Base-by-base conservation (phyloP, 2,329 filamentous ascomycete genomes). In the Macrophomina pseudophaseolina region DNA sequence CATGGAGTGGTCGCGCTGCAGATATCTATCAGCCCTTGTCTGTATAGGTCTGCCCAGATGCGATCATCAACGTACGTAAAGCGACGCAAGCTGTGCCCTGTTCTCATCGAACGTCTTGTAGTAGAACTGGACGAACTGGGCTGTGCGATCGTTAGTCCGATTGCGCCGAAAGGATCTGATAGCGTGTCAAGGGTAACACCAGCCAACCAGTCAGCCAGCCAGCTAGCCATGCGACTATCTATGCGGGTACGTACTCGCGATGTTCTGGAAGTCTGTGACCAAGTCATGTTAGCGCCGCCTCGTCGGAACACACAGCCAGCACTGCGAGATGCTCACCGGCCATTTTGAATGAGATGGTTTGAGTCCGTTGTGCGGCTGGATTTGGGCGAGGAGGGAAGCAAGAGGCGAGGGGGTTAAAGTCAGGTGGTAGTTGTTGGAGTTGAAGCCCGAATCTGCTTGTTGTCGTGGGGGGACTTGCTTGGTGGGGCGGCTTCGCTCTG, bases 111-210 rank as follows among this genome's bases (percentile, higher is more conserved):
- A 97, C 68, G 89, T 90, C 75, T 90, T 85, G 87, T 97, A 97
- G 88, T 97, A 98, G 85, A 90, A 94, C 68, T 89, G 78, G 72
- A 94, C 90, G 81, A 98, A 97, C 82, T 96, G 87, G 11, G 54
- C 65, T 66, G 48, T 23, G 38, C 49, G 40, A 38, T 23, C 38
- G 38, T 66, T 32, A 66, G 65, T 53, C 48, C 32, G 16, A 11
- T 33, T 30, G 18, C 54, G 16, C 48, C 40, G 46, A 65, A 44
- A 30, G 48, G 30, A 53, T 18, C 58, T 33, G 18, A 14, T 40
- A 8, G 4, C 18, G 38, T 12, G n/a, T 46, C 44, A 16, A 46
- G n/a, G 28, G 32, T 16, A 5, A 16, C 28, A 7, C 14, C 30
- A 56, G 16, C 23, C 23, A 23, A n/a, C 32, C 18, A 9, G 3